Evolutionary conservation across 73 alveolate genomes (phyloP).

Genomic region (Stentor roeselii): DNA sequence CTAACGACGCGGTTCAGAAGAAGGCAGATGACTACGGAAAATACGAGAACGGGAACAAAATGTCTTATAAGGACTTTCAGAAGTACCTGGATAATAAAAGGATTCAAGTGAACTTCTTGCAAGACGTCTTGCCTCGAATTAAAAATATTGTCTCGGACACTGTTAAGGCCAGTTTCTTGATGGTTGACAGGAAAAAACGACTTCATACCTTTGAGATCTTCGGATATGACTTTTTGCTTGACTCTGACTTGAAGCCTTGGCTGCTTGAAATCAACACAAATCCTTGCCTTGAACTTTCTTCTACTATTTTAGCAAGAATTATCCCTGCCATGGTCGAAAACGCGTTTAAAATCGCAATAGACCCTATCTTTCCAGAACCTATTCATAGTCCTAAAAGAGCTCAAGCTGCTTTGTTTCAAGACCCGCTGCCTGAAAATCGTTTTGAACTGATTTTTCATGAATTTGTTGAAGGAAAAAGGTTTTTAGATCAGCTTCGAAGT

Average conservation of each 20-base stretch:
- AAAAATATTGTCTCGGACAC: slow-evolving; percentile 9
- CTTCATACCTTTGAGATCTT: slow-evolving; percentile 42
- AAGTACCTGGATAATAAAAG: slow-evolving; percentile 43
- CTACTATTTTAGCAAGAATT: slow-evolving; percentile 73
- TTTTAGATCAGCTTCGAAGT: not conserved
- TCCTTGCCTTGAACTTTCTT: slow-evolving; percentile 81
- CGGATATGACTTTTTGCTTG: slow-evolving; percentile 81
- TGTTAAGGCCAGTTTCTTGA: not conserved
- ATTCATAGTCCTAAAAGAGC: slow-evolving; percentile 30
- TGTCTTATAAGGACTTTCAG: slow-evolving; percentile 65
- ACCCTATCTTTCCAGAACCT: slow-evolving; percentile 68
- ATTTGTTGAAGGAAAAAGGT: not conserved
- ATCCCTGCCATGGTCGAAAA: slow-evolving; percentile 86
- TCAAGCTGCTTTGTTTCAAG: slow-evolving; percentile 20
- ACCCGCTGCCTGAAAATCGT: slow-evolving; percentile 24
- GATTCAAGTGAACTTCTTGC: not conserved
- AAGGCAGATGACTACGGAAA: slow-evolving; percentile 88
- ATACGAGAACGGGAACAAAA: slow-evolving; percentile 92
- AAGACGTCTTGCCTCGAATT: not conserved
- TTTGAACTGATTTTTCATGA: slow-evolving; percentile 33
- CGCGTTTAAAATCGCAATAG: slow-evolving; percentile 74
- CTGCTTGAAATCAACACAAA: slow-evolving; percentile 75
- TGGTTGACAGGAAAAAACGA: not conserved
- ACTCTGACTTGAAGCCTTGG: slow-evolving; percentile 63
- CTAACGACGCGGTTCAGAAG: slow-evolving; percentile 96